These are phyloP conservation scores for Cladosporium sp. DNA, from an alignment of 2,329 filamentous ascomycete genomes.

Conservation along the genomic window DNA sequence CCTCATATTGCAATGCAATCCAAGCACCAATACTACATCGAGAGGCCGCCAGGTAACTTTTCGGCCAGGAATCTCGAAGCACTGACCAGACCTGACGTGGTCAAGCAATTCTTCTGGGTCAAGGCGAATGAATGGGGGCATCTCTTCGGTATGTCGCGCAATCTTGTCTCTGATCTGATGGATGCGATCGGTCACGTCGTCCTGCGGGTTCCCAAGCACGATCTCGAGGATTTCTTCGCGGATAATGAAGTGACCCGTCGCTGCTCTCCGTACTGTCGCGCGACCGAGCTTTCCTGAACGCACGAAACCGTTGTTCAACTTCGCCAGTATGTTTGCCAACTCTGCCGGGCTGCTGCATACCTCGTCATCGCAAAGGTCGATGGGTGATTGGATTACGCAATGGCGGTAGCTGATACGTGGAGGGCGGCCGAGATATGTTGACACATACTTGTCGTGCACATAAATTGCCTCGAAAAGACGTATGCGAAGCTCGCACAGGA, in stretches of 20 bases:
- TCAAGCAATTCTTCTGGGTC: conserved; percentile 32
- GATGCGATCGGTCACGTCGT: conserved; percentile 41
- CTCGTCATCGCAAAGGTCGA: conserved; percentile 55
- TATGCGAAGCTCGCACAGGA: conserved; percentile 34
- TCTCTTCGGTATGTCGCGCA: conserved; percentile 39
- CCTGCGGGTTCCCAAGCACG: conserved; percentile 46
- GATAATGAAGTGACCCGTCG: conserved; percentile 50
- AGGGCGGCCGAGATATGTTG: conserved; percentile 48
- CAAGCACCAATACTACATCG: conserved; percentile 47
- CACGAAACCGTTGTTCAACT: conserved; percentile 57
- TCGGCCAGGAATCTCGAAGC: background rate
- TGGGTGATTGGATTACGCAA: conserved; percentile 53
- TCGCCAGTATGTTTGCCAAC: conserved; percentile 40
- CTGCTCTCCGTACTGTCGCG: conserved; percentile 49
- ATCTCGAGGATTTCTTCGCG: conserved; percentile 62
- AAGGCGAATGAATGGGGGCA: conserved; percentile 33
- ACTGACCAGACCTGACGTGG: background rate
- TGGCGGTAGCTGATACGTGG: conserved; percentile 53
- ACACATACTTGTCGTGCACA: conserved; percentile 35
- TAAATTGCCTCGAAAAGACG: conserved; percentile 35
- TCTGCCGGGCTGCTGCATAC: conserved; percentile 47
- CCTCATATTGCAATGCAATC: conserved; percentile 42
- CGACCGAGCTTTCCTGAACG: conserved; percentile 45
- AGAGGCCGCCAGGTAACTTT: conserved; percentile 29
- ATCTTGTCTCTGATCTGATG: conserved; percentile 42